These are phyloP conservation scores for Parachlorella kessleri DNA, from an alignment of 139 green algal genomes.

Conservation along the genomic window DNA sequence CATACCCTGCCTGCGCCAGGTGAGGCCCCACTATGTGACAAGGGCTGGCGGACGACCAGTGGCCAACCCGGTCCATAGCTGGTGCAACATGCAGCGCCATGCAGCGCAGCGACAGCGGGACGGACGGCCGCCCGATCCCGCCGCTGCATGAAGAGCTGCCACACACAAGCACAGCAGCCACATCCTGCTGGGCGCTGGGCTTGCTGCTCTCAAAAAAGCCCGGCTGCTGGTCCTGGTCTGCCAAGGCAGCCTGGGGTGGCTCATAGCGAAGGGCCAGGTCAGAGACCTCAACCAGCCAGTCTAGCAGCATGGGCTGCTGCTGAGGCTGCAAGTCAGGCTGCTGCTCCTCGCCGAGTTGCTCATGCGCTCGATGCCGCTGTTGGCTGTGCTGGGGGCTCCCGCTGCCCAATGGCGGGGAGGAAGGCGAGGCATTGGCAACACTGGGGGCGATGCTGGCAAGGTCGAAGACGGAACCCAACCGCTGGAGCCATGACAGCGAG, in stretches of 20 bases:
- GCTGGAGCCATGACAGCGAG: no score
- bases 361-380: not conserved
- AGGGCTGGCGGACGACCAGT: not conserved
- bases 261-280: no score
- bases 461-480: no score
- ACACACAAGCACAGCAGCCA: not conserved
- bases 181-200: not conserved
- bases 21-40: not conserved
- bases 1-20: not conserved
- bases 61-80: not conserved
- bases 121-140: no score
- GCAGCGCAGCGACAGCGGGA: not conserved
- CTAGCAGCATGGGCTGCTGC: not conserved
- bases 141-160: no score
- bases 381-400: not conserved
- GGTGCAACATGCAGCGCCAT: not conserved
- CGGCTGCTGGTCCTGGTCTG: not conserved
- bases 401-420: no score
- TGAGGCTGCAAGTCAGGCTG: not conserved
- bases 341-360: not conserved
- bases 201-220: conserved; percentile 4
- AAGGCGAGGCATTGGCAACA: no score
- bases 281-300: no score
- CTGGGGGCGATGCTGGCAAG: no score
- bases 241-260: no score